A percentile compares a stretch with the other conserved stretches of the same genome.
Conservation (phyloP, 257 asterid genomes). For the Echites panduratus region DNA sequence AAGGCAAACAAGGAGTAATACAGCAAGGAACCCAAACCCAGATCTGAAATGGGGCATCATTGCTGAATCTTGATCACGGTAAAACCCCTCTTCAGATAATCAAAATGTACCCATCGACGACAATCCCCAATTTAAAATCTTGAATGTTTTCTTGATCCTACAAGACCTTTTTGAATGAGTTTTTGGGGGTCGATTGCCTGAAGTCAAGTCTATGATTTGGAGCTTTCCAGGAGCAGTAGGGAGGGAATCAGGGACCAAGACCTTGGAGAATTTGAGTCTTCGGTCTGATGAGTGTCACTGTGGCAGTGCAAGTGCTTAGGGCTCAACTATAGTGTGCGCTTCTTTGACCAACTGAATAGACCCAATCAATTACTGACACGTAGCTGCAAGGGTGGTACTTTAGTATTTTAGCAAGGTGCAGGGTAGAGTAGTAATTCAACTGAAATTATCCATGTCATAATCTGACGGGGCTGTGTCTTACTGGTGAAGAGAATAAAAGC, state of each 20-base stretch:
- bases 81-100: slow-evolving; percentile 22
- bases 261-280: neutral
- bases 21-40: slow-evolving; percentile 42
- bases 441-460: slow-evolving; percentile 11
- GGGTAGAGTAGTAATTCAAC: neutral
- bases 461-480: slow-evolving; percentile 17
- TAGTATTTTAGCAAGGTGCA: neutral
- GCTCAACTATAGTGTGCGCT: neutral
- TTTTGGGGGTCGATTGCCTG: neutral
- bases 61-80: slow-evolving; percentile 29
- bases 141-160: slow-evolving; percentile 5
- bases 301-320: neutral
- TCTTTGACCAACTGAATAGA: neutral
- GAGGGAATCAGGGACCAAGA: slow-evolving; percentile 19
- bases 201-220: neutral
- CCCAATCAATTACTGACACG: slow-evolving; percentile 6
- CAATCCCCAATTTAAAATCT: slow-evolving; percentile 16
- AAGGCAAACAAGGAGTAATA: slow-evolving; percentile 29
- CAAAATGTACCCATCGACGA: slow-evolving; percentile 28
- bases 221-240: neutral
- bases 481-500: slow-evolving; percentile 5
- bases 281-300: neutral
- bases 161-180: neutral
- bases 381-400: neutral
- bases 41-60: slow-evolving; percentile 68